These are phyloP conservation scores for Ramularia endophylla DNA, from an alignment of 2,329 filamentous ascomycete species.

Conservation along the genomic window DNA sequence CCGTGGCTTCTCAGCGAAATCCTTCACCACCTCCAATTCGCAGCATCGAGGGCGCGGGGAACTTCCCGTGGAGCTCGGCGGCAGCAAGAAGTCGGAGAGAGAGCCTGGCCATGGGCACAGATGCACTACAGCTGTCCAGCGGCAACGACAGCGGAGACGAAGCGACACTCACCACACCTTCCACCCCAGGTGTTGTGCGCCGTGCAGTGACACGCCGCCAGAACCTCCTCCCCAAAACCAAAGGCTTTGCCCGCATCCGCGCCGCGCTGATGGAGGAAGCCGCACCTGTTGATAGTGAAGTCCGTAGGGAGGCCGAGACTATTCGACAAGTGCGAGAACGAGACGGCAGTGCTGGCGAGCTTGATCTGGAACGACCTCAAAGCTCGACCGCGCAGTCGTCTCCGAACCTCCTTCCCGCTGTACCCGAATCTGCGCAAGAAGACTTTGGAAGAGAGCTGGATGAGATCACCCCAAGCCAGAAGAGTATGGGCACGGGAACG, in stretches of 20 bases:
- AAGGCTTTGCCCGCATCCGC: conserved; percentile 87
- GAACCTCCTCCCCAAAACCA: conserved; percentile 91
- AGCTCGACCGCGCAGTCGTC: conserved; percentile 60
- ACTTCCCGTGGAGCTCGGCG: conserved; percentile 29
- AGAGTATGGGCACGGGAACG: conserved; percentile 46
- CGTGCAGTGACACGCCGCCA: conserved; percentile 79
- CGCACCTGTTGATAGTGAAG: conserved; percentile 80
- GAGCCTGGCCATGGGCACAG: conserved; percentile 84
- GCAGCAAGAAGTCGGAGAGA: conserved; percentile 59
- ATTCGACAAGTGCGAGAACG: conserved; percentile 92
- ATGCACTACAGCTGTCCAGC: conserved; percentile 74
- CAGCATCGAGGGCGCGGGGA: conserved; percentile 47
- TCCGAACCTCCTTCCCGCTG: conserved; percentile 56
- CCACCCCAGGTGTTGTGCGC: conserved; percentile 69
- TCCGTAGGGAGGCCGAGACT: conserved; percentile 87
- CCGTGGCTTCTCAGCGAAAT: conserved; percentile 62
- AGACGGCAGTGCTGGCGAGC: conserved; percentile 49
- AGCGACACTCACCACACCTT: conserved; percentile 41
- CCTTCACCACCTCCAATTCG: conserved; percentile 66
- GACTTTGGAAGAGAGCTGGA: conserved; percentile 61
- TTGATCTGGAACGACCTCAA: conserved; percentile 36
- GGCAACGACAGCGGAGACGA: conserved; percentile 76
- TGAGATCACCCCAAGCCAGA: conserved; percentile 12
- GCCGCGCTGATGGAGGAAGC: conserved; percentile 85
- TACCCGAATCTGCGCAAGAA: conserved; percentile 55